Evolutionary conservation across 257 asterid species (phyloP).

Genomic region (Haberlea rhodopensis): DNA sequence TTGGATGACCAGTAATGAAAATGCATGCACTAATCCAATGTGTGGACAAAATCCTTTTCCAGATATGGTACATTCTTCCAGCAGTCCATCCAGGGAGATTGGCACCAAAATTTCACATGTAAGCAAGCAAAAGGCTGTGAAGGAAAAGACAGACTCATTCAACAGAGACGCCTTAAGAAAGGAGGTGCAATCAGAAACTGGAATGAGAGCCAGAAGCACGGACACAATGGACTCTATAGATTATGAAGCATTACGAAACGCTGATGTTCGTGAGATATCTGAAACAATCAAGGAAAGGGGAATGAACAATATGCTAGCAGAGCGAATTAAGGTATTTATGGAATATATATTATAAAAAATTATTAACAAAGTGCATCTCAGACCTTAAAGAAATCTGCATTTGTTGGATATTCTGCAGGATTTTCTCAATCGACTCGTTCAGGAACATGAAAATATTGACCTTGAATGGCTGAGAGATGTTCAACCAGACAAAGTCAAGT

Average conservation of each 20-base stretch:
- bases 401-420: slow-evolving; percentile 55
- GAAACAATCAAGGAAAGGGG: slow-evolving; percentile 65
- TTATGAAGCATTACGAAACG: slow-evolving; percentile 58
- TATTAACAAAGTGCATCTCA: slow-evolving; percentile 8
- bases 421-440: slow-evolving; percentile 71
- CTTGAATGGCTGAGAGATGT: slow-evolving; percentile 95
- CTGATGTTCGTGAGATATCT: slow-evolving; percentile 52
- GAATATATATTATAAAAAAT: slow-evolving; percentile 11
- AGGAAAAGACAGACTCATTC: slow-evolving; percentile 43
- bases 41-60: no score
- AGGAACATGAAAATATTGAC: slow-evolving; percentile 77
- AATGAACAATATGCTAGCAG: slow-evolving; percentile 63
- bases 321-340: slow-evolving; percentile 66
- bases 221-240: slow-evolving; percentile 76
- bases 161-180: slow-evolving; percentile 84
- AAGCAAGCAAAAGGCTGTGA: slow-evolving; percentile 56
- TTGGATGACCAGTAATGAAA: slow-evolving; percentile 20
- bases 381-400: slow-evolving; percentile 16
- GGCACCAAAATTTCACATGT: slow-evolving; percentile 36
- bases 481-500: slow-evolving; percentile 79
- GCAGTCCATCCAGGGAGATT: slow-evolving; percentile 25
- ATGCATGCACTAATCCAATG: slow-evolving; percentile 26
- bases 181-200: slow-evolving; percentile 44
- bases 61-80: slow-evolving; percentile 24
- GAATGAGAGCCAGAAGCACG: slow-evolving; percentile 40